These are phyloP conservation scores for Macroventuria anomochaeta DNA, from an alignment of 2,329 filamentous ascomycete genomes.

Conservation along the genomic window DNA sequence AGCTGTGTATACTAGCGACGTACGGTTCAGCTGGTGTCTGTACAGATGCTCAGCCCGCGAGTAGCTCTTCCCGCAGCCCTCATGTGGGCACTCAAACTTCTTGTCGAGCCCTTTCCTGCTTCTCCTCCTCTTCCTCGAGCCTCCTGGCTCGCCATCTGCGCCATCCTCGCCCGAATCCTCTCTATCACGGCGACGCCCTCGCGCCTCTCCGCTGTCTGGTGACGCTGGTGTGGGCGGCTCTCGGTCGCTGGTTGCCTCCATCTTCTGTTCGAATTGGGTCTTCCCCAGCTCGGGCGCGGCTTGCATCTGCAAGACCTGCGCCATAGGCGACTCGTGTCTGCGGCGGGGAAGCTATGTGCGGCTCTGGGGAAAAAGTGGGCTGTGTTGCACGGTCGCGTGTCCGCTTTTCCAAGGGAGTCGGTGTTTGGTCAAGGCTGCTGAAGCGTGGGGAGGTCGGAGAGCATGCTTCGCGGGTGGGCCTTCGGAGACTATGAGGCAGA, in stretches of 20 bases:
- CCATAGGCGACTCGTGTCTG: constrained; percentile 31
- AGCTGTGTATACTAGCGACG: too few relatives aligned
- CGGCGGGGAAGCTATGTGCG: neutral
- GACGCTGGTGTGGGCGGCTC: constrained; percentile 45
- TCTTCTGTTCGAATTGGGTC: constrained; percentile 43
- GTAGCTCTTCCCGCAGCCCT: constrained; percentile 93
- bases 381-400: constrained; percentile 16
- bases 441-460: constrained; percentile 5
- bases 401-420: constrained; percentile 7
- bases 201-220: constrained; percentile 42
- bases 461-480: constrained; percentile 9
- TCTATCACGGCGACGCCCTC: constrained; percentile 49
- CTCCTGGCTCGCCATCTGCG: constrained; percentile 36
- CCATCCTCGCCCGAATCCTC: constrained; percentile 40
- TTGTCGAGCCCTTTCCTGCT: constrained; percentile 82
- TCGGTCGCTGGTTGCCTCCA: constrained; percentile 39
- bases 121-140: constrained; percentile 64
- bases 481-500: neutral
- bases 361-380: constrained; percentile 15
- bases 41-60: constrained; percentile 96
- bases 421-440: constrained; percentile 10
- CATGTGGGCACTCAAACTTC: constrained; percentile 73
- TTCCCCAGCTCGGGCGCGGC: constrained; percentile 46
- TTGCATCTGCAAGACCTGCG: constrained; percentile 49
- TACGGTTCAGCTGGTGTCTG: constrained; percentile 93